Conservation (phyloP, 345 rosid genomes). For the Syzygium jambos region DNA sequence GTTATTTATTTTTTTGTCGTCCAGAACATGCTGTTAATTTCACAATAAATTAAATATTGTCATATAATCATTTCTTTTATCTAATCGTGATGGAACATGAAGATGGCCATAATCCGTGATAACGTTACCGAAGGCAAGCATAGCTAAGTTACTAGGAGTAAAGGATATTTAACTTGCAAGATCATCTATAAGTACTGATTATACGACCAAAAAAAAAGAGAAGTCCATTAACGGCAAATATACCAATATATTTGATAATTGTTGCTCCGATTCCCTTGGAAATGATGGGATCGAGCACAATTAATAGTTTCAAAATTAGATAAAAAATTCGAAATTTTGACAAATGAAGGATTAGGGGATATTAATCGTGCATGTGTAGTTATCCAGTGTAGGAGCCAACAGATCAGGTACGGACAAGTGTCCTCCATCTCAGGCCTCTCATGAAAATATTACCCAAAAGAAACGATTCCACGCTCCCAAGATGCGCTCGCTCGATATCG, state of each 20-base stretch:
- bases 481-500: not conserved
- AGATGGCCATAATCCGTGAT: not conserved
- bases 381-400: not conserved
- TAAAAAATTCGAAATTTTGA: not conserved
- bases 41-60: no score
- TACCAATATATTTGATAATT: not conserved
- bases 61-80: no score
- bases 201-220: not conserved
- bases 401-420: not conserved
- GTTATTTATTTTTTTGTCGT: no score
- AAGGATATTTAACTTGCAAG: not conserved
- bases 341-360: not conserved
- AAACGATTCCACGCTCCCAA: not conserved
- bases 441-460: not conserved
- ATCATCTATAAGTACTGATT: not conserved
- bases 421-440: not conserved
- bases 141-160: not conserved
- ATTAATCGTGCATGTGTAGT: not conserved
- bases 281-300: not conserved
- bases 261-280: not conserved
- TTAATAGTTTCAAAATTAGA: not conserved
- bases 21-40: no score
- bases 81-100: no score
- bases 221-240: not conserved
- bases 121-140: not conserved